Percentiles rank a stretch among this genome's conserved stretches.
Conservation (phyloP, 129 eudicot genomes). For the Ambrosia trifida region DNA sequence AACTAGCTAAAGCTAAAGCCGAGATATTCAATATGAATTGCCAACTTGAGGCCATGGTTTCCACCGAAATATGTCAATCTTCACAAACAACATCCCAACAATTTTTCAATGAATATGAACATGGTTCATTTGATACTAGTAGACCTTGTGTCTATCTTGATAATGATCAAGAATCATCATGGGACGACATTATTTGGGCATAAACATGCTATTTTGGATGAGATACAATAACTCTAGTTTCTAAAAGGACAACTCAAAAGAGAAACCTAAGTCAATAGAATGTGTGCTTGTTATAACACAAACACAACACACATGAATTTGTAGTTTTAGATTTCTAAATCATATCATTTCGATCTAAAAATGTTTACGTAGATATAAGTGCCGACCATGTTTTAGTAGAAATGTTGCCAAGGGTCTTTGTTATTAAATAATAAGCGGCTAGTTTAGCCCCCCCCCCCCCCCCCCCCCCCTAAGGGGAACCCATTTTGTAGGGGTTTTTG, state of each 20-base stretch:
- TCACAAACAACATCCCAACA: conserved; percentile 38
- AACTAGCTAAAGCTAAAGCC: conserved; percentile 68
- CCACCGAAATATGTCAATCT: conserved; percentile 43
- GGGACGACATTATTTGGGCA: conserved; percentile 55
- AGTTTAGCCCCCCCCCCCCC: too few relatives aligned
- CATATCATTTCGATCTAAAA: too few relatives aligned
- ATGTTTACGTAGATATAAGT: too few relatives aligned
- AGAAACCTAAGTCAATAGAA: too few relatives aligned
- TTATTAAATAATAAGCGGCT: too few relatives aligned
- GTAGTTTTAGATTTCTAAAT: too few relatives aligned
- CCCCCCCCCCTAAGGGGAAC: too few relatives aligned
- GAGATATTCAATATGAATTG: conserved; percentile 54
- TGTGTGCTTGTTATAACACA: too few relatives aligned
- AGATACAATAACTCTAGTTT: conserved; percentile 20
- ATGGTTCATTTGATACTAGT: conserved; percentile 1
- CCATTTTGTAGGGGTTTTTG: too few relatives aligned
- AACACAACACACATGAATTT: too few relatives aligned
- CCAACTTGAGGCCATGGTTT: conserved; percentile 53
- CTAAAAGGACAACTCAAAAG: not conserved
- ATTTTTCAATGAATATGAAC: conserved; percentile 19
- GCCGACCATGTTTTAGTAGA: too few relatives aligned
- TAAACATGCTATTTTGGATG: conserved; percentile 15
- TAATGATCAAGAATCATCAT: conserved; percentile 17
- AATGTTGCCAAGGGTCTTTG: too few relatives aligned
- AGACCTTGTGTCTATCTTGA: conserved; percentile 29